phyloP scores from a whole-genome alignment of 2,329 filamentous ascomycete species.

The Penicillium sp. region DNA sequence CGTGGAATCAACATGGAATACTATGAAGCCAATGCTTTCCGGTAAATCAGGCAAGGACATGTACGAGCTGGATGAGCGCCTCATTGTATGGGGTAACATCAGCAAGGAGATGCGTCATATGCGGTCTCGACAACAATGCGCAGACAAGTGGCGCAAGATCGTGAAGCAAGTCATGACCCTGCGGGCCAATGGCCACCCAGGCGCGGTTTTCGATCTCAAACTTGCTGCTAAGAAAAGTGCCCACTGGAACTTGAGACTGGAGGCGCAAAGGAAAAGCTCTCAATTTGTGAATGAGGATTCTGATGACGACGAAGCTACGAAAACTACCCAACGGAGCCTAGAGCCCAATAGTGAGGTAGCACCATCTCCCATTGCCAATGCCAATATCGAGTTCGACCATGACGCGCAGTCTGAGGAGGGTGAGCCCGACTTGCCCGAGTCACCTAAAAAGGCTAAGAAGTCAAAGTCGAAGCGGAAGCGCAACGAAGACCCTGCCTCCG shows the following conservation, averaged over 20 bases:
- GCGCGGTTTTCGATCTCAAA: slow-evolving; percentile 28
- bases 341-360: neutral
- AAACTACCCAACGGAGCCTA: neutral
- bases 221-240: slow-evolving; percentile 3
- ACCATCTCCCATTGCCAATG: neutral
- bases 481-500: neutral
- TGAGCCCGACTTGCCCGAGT: neutral
- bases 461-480: slow-evolving; percentile 1
- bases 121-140: slow-evolving; percentile 41
- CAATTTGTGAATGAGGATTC: slow-evolving; percentile 19
- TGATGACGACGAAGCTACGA: slow-evolving; percentile 12
- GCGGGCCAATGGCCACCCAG: slow-evolving; percentile 23
- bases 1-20: slow-evolving; percentile 26
- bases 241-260: slow-evolving; percentile 10
- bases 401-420: neutral
- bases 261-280: slow-evolving; percentile 13
- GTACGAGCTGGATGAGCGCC: slow-evolving; percentile 36
- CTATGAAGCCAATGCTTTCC: slow-evolving; percentile 9
- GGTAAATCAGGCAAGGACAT: slow-evolving; percentile 33
- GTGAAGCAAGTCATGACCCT: slow-evolving; percentile 18
- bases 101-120: slow-evolving; percentile 30
- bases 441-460: neutral
- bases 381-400: neutral
- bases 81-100: slow-evolving; percentile 33
- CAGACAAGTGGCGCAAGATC: slow-evolving; percentile 42